Conservation (phyloP, 129 eudicot species). For the sunflower (Helianthus annuus) region HanXRQr2.0-SUNRISE NC_035448.2:9471869-9472368, state of each 20-base stretch:
- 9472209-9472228: background rate
- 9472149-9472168: background rate
- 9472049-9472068: background rate
- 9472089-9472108: background rate
- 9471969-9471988: background rate
- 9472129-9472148: background rate
- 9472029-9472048: conserved; percentile 35
- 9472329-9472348: no score
- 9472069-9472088: conserved; percentile 13
- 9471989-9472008: conserved; percentile 17
- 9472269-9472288: background rate
- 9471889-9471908: conserved; percentile 58
- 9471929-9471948: conserved; percentile 69
- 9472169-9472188: background rate
- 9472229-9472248: background rate
- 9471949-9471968: conserved; percentile 62
- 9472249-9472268: background rate
- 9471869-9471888: conserved; percentile 33
- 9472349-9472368: no score
- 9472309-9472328: no score
- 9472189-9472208: conserved; percentile 1
- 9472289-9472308: background rate
- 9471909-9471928: conserved; percentile 64
- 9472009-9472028: conserved; percentile 31
- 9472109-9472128: background rate